phyloP scores from a whole-genome alignment of 2,329 filamentous ascomycete species.

The Penicillium crustosum region DNA sequence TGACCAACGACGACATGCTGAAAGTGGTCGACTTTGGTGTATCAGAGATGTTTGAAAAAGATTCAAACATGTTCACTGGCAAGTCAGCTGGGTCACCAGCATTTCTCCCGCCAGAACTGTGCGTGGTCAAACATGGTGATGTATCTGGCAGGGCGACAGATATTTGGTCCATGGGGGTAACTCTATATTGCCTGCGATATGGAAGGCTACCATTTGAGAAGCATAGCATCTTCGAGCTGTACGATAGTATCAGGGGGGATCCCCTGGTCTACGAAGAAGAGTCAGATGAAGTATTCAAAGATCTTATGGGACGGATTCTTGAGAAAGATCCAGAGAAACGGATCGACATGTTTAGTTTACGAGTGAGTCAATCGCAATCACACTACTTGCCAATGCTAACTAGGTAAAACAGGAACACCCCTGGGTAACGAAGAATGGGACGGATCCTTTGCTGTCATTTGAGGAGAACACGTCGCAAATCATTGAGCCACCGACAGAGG shows the following conservation, averaged over 20 bases:
- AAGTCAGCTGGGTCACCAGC: conserved; percentile 95
- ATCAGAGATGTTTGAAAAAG: conserved; percentile 95
- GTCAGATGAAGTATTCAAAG: conserved; percentile 66
- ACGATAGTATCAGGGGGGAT: conserved; percentile 80
- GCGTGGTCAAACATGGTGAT: conserved; percentile 78
- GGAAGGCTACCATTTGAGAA: conserved; percentile 84
- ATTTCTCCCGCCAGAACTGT: conserved; percentile 91
- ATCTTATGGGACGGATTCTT: conserved; percentile 71
- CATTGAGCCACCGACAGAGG: conserved; percentile 80
- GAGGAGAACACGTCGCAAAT: conserved; percentile 84
- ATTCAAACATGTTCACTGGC: conserved; percentile 80
- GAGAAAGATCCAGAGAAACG: conserved; percentile 82
- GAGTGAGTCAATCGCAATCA: conserved; percentile 59
- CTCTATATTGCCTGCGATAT: conserved; percentile 87
- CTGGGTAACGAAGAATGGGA: conserved; percentile 83
- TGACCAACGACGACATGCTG: conserved; percentile 87
- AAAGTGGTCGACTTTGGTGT: conserved; percentile 99
- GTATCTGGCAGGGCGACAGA: conserved; percentile 88
- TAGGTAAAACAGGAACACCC: conserved; percentile 67
- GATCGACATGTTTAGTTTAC: conserved; percentile 77
- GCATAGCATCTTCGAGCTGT: conserved; percentile 77
- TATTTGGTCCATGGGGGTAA: conserved; percentile 98
- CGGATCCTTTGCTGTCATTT: conserved; percentile 72
- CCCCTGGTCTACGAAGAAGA: conserved; percentile 61
- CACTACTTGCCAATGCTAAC: conserved; percentile 8